These are phyloP conservation scores for Dryas octopetala DNA, from an alignment of 306 rosid species.

Conservation along the genomic window DNA sequence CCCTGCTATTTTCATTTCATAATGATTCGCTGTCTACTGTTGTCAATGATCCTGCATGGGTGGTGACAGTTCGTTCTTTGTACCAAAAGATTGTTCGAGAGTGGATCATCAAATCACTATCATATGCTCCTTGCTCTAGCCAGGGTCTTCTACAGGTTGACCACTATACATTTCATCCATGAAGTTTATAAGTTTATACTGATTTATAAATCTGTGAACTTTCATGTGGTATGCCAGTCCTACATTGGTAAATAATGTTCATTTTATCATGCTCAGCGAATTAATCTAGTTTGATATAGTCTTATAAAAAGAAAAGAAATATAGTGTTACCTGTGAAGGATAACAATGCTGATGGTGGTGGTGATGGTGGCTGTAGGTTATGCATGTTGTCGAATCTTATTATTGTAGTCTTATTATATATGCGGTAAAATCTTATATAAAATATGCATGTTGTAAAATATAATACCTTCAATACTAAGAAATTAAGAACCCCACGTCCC, in stretches of 20 bases:
- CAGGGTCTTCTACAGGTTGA: conserved; percentile 99
- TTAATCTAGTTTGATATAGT: no score
- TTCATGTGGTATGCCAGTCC: not conserved
- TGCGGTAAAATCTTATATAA: no score
- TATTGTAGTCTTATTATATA: no score
- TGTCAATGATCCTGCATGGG: conserved; percentile 94
- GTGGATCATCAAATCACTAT: conserved; percentile 89
- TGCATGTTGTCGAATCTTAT: not conserved
- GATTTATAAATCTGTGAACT: not conserved
- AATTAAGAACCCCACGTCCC: no score
- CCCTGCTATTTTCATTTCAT: conserved; percentile 78
- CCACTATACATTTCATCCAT: conserved; percentile 26
- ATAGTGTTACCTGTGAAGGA: not conserved
- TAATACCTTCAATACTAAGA: no score
- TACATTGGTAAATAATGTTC: not conserved
- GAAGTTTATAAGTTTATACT: conserved; percentile 18
- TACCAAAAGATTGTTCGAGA: conserved; percentile 93
- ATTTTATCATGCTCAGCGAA: conserved; percentile 1
- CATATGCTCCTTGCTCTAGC: conserved; percentile 95
- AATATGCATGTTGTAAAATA: no score
- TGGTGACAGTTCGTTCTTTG: conserved; percentile 72
- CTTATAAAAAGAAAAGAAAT: not conserved
- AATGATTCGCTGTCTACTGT: conserved; percentile 68
- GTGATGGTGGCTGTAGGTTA: not conserved
- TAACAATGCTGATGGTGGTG: not conserved